A percentile compares a stretch with the other conserved stretches of the same genome.
Evolutionary conservation across 371 early-diverging fungal species (phyloP).

Genomic region (Apophysomyces variabilis): DNA sequence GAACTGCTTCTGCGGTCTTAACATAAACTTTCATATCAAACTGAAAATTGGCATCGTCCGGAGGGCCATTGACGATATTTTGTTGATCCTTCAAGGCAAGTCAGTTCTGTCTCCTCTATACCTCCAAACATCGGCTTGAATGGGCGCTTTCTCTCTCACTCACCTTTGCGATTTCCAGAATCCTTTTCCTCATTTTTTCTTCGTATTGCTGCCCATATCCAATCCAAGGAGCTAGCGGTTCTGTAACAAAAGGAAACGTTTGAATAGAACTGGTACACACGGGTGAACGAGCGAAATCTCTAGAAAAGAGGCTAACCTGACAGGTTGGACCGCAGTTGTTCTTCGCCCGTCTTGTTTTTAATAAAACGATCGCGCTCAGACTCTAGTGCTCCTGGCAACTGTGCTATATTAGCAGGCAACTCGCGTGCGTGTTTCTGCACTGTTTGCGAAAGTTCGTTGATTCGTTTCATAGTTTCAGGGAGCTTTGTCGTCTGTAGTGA

Average conservation of each 20-base stretch:
- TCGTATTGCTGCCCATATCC: constrained; percentile 59
- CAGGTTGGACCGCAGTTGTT: background rate
- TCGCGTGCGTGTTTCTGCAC: constrained; percentile 44
- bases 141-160: too few species aligned
- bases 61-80: constrained; percentile 69
- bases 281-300: too few species aligned
- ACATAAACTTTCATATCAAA: constrained; percentile 67
- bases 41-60: constrained; percentile 66
- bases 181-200: constrained; percentile 56
- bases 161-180: constrained; percentile 64
- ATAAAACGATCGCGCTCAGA: constrained; percentile 42
- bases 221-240: constrained; percentile 60
- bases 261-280: too few species aligned
- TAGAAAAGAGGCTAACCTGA: constrained; percentile 3
- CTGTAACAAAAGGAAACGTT: constrained; percentile 27
- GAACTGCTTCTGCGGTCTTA: constrained; percentile 62
- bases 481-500: background rate
- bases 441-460: constrained; percentile 33
- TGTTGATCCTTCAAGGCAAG: constrained; percentile 57
- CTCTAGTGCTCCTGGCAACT: constrained; percentile 42
- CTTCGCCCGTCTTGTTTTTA: constrained; percentile 27
- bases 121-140: too few species aligned
- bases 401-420: constrained; percentile 37
- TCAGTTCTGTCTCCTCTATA: background rate
- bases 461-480: constrained; percentile 37